These are phyloP conservation scores for Shiraia bambusicola DNA, from an alignment of 2,329 filamentous ascomycete species.

Conservation along the genomic window DNA sequence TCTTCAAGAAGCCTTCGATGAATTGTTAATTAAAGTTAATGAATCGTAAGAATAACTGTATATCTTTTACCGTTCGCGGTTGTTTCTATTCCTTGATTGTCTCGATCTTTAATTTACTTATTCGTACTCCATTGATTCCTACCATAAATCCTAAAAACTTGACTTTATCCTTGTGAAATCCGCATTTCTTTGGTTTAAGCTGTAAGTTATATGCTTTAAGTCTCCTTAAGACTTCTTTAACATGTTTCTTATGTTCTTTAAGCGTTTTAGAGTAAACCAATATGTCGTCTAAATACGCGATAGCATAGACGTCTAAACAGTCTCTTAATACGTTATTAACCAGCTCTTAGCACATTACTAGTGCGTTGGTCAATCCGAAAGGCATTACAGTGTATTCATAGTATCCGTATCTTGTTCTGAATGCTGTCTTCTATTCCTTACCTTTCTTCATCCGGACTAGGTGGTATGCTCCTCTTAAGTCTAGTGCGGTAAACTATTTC, in stretches of 20 bases:
- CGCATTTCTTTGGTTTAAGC: neutral
- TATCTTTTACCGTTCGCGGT: neutral
- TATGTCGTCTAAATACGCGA: no score
- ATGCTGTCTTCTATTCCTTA: conserved; percentile 7
- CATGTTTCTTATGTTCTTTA: no score
- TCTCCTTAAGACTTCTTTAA: neutral
- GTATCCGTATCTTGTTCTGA: conserved; percentile 1
- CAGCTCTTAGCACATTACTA: neutral
- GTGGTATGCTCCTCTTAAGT: no score
- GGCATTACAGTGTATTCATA: conserved; percentile 3
- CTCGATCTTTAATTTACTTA: neutral
- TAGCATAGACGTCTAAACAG: no score
- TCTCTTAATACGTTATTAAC: conserved; percentile 1
- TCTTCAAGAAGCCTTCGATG: neutral
- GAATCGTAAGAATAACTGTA: neutral
- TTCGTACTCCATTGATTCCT: no score
- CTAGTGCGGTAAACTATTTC: no score
- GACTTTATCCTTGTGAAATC: neutral
- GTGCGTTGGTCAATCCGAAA: conserved; percentile 1
- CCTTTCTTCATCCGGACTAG: no score
- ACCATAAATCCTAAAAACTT: neutral
- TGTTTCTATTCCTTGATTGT: neutral
- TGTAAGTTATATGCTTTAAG: neutral
- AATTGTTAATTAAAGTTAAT: conserved; percentile 3
- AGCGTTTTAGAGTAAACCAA: no score